Base-by-base conservation (phyloP, 768 basidiomycete genomes). In the Antrodiella citrinella region DNA sequence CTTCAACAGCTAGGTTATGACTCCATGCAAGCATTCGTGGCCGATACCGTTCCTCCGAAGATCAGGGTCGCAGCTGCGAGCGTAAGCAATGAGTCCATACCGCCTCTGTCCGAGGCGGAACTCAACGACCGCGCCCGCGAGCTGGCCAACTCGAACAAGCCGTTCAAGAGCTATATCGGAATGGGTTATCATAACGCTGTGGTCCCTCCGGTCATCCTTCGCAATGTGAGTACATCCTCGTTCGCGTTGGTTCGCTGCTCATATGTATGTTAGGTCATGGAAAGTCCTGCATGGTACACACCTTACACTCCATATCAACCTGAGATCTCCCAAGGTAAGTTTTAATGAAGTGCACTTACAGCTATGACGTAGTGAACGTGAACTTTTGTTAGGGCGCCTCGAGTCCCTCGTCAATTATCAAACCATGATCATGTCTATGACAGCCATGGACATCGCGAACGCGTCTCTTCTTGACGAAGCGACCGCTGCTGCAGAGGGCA, bases 201-300 rank as follows among this genome's bases (percentile, higher is more conserved):
- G 43, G 89, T 95, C 3, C 94, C 94, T n/a, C 87, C 90, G 5
- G 91, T 96, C 45, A 91, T 96, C 66, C 74, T 95, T 59, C 85
- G 94, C 54, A 96, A 95, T 56, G 91, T 92, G 51, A 46, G 78
- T 65, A 23, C 30, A n/a, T n/a, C n/a, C n/a, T n/a, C n/a, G n/a
- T n/a, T n/a, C n/a, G n/a, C n/a, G n/a, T n/a, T n/a, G n/a, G n/a
- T n/a, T n/a, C n/a, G n/a, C n/a, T n/a, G n/a, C n/a, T n/a, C n/a
- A n/a, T n/a, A n/a, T n/a, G n/a, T n/a, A n/a, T n/a, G n/a, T n/a
- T 48, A 90, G 89, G 72, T 91, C 53, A 82, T 86, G 72, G 94
- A 99, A 68, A 98, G 95, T 62, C 95, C 93, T 22, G 91, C 87
- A 3, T 99, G 95, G 95, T 98, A 97, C 67, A 97, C 94, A 4